Evolutionary conservation across 768 basidiomycete species (phyloP).

Genomic region (Termitomyces heimii): DNA sequence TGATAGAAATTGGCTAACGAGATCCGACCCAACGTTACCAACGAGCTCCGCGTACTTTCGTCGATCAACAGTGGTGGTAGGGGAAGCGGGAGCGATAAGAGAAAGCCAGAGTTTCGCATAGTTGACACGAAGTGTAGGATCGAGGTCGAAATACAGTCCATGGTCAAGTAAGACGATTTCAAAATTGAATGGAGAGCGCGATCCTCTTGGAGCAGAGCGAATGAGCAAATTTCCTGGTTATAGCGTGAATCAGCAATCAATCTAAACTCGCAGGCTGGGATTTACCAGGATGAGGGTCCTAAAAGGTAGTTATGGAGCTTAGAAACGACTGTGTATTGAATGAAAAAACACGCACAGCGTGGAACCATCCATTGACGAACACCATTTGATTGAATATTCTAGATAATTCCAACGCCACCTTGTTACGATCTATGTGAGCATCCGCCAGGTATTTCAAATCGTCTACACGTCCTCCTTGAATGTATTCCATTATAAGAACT

Average conservation of each 20-base stretch:
- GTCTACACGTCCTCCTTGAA: conserved; percentile 84
- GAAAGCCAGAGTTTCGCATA: conserved; percentile 90
- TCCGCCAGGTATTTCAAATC: conserved; percentile 78
- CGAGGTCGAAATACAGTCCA: conserved; percentile 90
- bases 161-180: conserved; percentile 95
- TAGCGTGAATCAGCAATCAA: not conserved
- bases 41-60: conserved; percentile 86
- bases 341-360: conserved; percentile 49
- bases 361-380: conserved; percentile 89
- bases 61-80: conserved; percentile 58
- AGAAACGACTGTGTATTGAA: not conserved
- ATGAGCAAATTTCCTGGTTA: conserved; percentile 82
- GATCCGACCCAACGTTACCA: conserved; percentile 83
- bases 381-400: conserved; percentile 95
- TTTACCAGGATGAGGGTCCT: conserved; percentile 89
- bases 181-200: conserved; percentile 87
- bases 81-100: conserved; percentile 69
- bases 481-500: conserved; percentile 93
- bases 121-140: conserved; percentile 71
- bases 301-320: not conserved
- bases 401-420: conserved; percentile 85
- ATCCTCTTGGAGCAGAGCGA: conserved; percentile 54
- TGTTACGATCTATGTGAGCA: conserved; percentile 86
- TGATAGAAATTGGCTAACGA: conserved; percentile 45
- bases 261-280: not conserved